These are phyloP conservation scores for Calonectria ilicicola DNA, from an alignment of 2,329 filamentous ascomycete species.

Conservation along the genomic window DNA sequence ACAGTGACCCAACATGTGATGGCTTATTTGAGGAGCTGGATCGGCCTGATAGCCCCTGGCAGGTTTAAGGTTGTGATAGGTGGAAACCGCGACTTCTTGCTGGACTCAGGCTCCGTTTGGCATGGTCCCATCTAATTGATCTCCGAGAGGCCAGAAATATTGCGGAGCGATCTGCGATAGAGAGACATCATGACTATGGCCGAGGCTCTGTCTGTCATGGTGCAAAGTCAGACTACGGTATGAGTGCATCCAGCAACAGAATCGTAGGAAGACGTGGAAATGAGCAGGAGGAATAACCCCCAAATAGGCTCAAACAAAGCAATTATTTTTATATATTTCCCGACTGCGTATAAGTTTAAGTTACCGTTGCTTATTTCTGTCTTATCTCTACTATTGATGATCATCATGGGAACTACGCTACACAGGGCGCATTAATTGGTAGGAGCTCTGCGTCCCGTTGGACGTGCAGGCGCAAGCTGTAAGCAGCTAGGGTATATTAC, in stretches of 20 bases:
- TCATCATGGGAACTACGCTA: neutral
- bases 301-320: neutral
- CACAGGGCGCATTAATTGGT: neutral
- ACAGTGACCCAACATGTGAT: neutral
- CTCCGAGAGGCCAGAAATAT: neutral
- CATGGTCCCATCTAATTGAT: neutral
- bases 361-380: neutral
- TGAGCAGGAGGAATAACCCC: neutral
- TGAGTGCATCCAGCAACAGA: neutral
- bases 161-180: constrained; percentile 3
- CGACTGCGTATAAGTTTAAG: neutral
- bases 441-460: neutral
- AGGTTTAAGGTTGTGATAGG: neutral
- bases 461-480: neutral
- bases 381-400: neutral
- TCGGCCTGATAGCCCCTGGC: neutral
- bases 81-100: neutral
- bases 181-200: neutral
- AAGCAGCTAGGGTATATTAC: neutral
- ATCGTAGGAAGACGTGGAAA: neutral
- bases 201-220: neutral
- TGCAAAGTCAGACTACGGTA: no score
- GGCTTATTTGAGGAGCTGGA: neutral
- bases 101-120: neutral
- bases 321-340: neutral